Percentiles rank a stretch among this genome's conserved stretches.
Evolutionary conservation across 2,329 filamentous ascomycete genomes (phyloP).

Genomic region (Aspergillus quadricinctus): DNA sequence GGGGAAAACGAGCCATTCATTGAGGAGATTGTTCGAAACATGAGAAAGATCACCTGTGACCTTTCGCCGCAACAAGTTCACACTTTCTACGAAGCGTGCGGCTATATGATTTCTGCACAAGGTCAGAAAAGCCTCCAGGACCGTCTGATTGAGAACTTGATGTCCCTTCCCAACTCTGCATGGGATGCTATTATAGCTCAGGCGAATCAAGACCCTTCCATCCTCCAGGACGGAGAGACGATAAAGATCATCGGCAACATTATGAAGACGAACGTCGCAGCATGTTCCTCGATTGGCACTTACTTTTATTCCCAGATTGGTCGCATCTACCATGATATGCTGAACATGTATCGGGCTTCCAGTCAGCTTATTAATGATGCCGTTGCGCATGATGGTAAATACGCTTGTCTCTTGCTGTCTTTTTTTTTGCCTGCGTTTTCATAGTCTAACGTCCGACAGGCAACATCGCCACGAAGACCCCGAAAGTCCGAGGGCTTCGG

Average conservation of each 20-base stretch:
- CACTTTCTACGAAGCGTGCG: slow-evolving; percentile 98
- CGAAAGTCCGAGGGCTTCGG: slow-evolving; percentile 86
- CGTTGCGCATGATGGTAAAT: slow-evolving; percentile 73
- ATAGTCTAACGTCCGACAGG: slow-evolving; percentile 47
- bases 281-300: slow-evolving; percentile 89
- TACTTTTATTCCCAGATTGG: slow-evolving; percentile 99
- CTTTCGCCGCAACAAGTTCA: slow-evolving; percentile 95
- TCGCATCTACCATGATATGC: slow-evolving; percentile 95
- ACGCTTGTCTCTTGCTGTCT: slow-evolving; percentile 1
- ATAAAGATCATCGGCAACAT: slow-evolving; percentile 99
- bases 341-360: slow-evolving; percentile 98
- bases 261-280: slow-evolving; percentile 99
- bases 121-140: slow-evolving; percentile 94
- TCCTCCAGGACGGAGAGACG: slow-evolving; percentile 85
- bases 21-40: slow-evolving; percentile 93
- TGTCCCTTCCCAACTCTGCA: slow-evolving; percentile 87
- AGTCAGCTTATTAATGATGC: slow-evolving; percentile 93
- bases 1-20: slow-evolving; percentile 96
- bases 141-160: slow-evolving; percentile 81
- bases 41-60: slow-evolving; percentile 93
- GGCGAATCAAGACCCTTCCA: slow-evolving; percentile 77
- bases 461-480: slow-evolving; percentile 93
- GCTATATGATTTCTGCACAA: slow-evolving; percentile 98
- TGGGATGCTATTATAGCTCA: slow-evolving; percentile 94
- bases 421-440: neutral